A percentile compares a stretch with the other conserved stretches of the same genome.
phyloP scores from a whole-genome alignment of 2,329 filamentous ascomycete species.

The Colletotrichum abscissum region DNA sequence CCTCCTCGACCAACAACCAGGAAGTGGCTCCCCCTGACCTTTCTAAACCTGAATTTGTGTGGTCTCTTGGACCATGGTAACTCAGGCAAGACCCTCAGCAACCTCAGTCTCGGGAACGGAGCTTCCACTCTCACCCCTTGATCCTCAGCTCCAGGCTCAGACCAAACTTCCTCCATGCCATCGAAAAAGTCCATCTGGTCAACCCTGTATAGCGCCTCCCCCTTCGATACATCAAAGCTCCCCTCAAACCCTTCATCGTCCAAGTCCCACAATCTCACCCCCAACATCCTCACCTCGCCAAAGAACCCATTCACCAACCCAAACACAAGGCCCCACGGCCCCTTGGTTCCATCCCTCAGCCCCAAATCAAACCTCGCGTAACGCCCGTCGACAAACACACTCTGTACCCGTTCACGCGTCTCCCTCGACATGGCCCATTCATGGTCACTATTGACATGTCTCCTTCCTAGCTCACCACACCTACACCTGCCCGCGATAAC shows the following conservation, averaged over 20 bases:
- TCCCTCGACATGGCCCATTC: slow-evolving; percentile 1
- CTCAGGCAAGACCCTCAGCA: not conserved
- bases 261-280: not conserved
- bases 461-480: not conserved
- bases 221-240: not conserved
- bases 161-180: not conserved
- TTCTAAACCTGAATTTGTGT: not conserved
- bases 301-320: not conserved
- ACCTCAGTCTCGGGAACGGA: not conserved
- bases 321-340: not conserved
- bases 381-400: not conserved
- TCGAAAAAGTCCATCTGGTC: not conserved
- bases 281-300: not conserved
- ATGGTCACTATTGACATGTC: not conserved
- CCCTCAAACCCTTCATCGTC: not conserved
- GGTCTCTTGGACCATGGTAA: not conserved
- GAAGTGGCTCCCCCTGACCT: not conserved
- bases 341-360: not conserved
- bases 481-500: not conserved
- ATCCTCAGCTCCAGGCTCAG: not conserved
- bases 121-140: not conserved
- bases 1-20: not conserved
- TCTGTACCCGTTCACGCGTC: not conserved
- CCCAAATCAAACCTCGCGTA: not conserved
- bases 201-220: not conserved